phyloP scores from a whole-genome alignment of 257 asterid species.

The Gentiana macrophylla region DNA sequence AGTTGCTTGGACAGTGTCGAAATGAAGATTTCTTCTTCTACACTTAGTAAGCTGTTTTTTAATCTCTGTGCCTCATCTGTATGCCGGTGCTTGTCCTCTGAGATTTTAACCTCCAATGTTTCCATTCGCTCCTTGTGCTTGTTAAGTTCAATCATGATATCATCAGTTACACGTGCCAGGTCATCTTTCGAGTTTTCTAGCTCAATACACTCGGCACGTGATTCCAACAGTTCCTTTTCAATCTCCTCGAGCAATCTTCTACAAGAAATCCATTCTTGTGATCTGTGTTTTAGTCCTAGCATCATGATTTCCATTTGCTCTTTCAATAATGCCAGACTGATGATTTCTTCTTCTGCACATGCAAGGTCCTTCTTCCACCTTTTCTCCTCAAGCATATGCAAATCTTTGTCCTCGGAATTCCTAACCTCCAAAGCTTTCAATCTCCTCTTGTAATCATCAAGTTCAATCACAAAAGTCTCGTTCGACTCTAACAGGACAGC shows the following conservation, averaged over 20 bases:
- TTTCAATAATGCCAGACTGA: conserved; percentile 28
- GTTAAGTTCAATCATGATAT: conserved; percentile 28
- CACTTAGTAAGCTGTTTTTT: conserved; percentile 20
- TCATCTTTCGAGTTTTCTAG: conserved; percentile 23
- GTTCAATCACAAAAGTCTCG: conserved; percentile 19
- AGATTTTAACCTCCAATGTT: conserved; percentile 23
- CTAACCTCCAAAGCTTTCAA: conserved; percentile 25
- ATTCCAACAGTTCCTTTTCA: conserved; percentile 31
- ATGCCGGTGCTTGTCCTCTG: conserved; percentile 23
- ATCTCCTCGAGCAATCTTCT: conserved; percentile 26
- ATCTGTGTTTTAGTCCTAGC: conserved; percentile 39
- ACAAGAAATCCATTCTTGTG: conserved; percentile 36
- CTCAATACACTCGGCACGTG: conserved; percentile 36
- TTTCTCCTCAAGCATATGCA: conserved; percentile 30
- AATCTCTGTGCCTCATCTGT: conserved; percentile 35
- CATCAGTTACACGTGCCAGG: conserved; percentile 41
- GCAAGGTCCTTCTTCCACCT: conserved; percentile 25
- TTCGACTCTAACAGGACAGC: conserved; percentile 53
- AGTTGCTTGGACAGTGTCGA: conserved; percentile 49
- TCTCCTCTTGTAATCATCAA: conserved; percentile 35
- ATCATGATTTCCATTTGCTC: conserved; percentile 57
- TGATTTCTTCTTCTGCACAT: conserved; percentile 43
- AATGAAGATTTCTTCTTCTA: conserved; percentile 39
- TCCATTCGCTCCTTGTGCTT: conserved; percentile 29
- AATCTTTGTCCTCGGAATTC: conserved; percentile 23